These are phyloP conservation scores for Moesziomyces sp. DNA, from an alignment of 1,284 basidiomycete genomes.

Conservation along the genomic window DNA sequence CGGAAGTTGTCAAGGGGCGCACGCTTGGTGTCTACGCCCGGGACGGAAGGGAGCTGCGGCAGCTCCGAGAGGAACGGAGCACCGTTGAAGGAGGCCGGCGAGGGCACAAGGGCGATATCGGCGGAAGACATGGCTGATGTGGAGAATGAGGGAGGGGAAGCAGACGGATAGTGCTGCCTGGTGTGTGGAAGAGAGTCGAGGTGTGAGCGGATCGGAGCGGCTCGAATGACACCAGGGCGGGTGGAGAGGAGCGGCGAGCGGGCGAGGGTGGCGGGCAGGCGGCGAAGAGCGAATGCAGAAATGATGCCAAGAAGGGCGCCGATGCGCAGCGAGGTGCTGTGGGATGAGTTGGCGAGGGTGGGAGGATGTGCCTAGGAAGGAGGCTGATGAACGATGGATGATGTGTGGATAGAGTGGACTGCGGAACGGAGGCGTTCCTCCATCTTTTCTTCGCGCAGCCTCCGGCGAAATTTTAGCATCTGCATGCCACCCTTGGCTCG, in stretches of 20 bases:
- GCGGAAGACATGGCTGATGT: conserved; percentile 43
- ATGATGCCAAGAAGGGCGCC: conserved; percentile 18
- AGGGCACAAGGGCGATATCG: conserved; percentile 43
- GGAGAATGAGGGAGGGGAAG: conserved; percentile 12
- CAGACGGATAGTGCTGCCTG: neutral
- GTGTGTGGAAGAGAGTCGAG: neutral
- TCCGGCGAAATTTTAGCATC: neutral
- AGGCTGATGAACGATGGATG: neutral
- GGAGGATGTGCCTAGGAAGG: no score
- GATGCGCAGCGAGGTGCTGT: conserved; percentile 2
- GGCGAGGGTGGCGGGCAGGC: conserved; percentile 24
- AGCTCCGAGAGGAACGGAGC: conserved; percentile 67
- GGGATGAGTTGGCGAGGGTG: neutral
- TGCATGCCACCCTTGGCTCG: neutral
- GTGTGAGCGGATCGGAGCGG: conserved; percentile 1
- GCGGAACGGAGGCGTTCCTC: neutral
- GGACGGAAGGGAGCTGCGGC: conserved; percentile 60
- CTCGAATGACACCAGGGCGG: conserved; percentile 12
- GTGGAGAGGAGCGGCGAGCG: conserved; percentile 16
- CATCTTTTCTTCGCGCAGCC: neutral
- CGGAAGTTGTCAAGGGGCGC: conserved; percentile 85
- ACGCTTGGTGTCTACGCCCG: conserved; percentile 74
- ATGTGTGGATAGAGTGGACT: neutral
- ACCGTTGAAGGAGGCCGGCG: conserved; percentile 68
- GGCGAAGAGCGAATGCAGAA: conserved; percentile 24